Evolutionary conservation across 257 asterid genomes (phyloP), one percentile per base, ranked within the genome.

Genomic region (Vinca minor): DNA sequence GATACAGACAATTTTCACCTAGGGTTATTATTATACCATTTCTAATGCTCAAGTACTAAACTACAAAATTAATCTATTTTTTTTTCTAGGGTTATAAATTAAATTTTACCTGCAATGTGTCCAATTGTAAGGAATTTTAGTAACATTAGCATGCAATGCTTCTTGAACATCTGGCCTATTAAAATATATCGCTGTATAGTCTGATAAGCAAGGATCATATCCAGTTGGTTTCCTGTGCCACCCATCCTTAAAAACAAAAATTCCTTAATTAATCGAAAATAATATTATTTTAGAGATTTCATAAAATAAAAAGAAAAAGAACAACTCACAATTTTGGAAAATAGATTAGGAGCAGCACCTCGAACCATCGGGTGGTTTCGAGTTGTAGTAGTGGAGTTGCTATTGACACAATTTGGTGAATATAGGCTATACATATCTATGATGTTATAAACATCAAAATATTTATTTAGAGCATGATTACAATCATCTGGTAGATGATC

Each of bases 371-470:
- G 73, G 44, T 17, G 67, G 0, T 72, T 72, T 21, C 60, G 64
- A 10, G 34, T 48, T 38, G 25, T 18, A 4, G 39, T 17, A 41
- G 38, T 5, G 36, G 68, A 65, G 49, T 72, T 77, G 44, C 17
- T 38, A 1, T 62, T 44, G 0, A 67, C 75, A 45, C 98, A 91
- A 0, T 50, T 76, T 7, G 92, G 95, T 34, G 91, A 7, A 62
- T 88, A 91, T 59, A 91, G 69, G 59, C 91, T 91, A 68, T 91
- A 91, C 98, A 91, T 88, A 46, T 91, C 95, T 12, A 91, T 70
- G 71, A 91, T 80, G 0, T 62, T 23, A 50, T 91, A 91, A 7
- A 91, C 85, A 0, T 74, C 81, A 25, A 68, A 88, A 69, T 91
- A 91, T 42, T 72, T 67, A 5, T 59, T n/a, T 2, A 88, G 46